These are phyloP conservation scores for Cytospora piceae DNA, from an alignment of 2,329 filamentous ascomycete species.

Conservation along the genomic window DNA sequence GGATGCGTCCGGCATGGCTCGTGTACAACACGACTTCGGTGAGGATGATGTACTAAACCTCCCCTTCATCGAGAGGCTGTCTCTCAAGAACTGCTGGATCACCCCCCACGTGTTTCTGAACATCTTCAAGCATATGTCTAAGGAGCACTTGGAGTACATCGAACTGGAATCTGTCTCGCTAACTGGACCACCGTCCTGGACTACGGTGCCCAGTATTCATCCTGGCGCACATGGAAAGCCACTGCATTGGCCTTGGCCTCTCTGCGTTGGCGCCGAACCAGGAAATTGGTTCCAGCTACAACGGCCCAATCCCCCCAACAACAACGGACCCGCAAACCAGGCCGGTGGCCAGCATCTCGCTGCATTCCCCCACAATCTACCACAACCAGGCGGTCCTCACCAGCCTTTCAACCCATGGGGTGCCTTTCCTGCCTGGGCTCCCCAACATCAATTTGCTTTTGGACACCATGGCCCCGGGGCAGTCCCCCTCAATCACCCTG, in stretches of 20 bases:
- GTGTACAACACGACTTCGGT: conserved; percentile 30
- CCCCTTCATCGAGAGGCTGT: conserved; percentile 60
- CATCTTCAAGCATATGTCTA: conserved; percentile 54
- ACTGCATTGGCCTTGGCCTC: conserved; percentile 32
- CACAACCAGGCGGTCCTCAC: background rate
- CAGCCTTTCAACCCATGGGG: background rate
- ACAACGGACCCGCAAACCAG: conserved; percentile 1
- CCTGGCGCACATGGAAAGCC: conserved; percentile 14
- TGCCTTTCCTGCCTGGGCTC: background rate
- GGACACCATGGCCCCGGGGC: conserved; percentile 10
- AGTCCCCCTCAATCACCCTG: background rate
- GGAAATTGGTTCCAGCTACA: conserved; percentile 26
- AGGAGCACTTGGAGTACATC: conserved; percentile 54
- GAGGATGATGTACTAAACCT: conserved; percentile 52
- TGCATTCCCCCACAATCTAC: background rate
- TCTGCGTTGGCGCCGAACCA: conserved; percentile 29
- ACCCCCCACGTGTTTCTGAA: conserved; percentile 60
- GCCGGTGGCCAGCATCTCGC: background rate
- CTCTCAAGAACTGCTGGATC: conserved; percentile 71
- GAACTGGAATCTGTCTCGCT: conserved; percentile 68
- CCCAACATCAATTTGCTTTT: background rate
- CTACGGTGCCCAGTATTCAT: conserved; percentile 21
- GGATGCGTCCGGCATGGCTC: conserved; percentile 38
- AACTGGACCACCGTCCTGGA: conserved; percentile 48
- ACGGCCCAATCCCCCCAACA: conserved; percentile 3